A percentile compares a stretch with the other conserved stretches of the same genome.
phyloP scores from a whole-genome alignment of 768 basidiomycete species.

The Suillus luteus region DNA sequence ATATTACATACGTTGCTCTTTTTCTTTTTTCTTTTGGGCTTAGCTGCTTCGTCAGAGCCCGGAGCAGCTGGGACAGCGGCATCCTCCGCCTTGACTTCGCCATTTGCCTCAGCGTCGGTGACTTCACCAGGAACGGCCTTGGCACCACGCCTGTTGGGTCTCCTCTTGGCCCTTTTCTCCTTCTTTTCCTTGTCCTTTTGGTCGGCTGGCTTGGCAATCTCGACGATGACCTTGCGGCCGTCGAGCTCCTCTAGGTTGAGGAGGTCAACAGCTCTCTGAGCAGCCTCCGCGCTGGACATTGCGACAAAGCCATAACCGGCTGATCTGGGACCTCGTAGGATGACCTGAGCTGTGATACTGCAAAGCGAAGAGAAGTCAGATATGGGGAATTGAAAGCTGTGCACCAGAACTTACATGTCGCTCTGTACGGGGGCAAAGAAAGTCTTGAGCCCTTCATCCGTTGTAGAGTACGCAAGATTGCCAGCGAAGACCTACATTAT shows the following conservation, averaged over 20 bases:
- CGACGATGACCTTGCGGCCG: constrained; percentile 85
- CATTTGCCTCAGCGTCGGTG: constrained; percentile 87
- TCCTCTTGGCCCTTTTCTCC: constrained; percentile 78
- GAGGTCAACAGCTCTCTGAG: constrained; percentile 80
- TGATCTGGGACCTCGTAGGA: constrained; percentile 81
- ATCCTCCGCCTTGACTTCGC: constrained; percentile 65
- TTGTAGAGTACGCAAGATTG: constrained; percentile 92
- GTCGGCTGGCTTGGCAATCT: constrained; percentile 89
- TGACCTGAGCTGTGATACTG: constrained; percentile 84
- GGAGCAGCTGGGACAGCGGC: constrained; percentile 42
- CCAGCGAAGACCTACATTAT: constrained; percentile 72
- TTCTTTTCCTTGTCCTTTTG: constrained; percentile 80
- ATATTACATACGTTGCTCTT: constrained; percentile 50
- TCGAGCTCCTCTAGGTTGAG: constrained; percentile 91
- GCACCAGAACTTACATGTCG: constrained; percentile 74
- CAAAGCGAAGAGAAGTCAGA: constrained; percentile 20
- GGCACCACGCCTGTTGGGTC: constrained; percentile 81
- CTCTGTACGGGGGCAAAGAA: constrained; percentile 87
- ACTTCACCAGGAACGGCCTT: constrained; percentile 89
- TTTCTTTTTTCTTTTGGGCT: constrained; percentile 83
- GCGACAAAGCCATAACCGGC: constrained; percentile 95
- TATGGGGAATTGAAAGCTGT: not conserved
- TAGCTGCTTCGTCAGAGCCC: constrained; percentile 56
- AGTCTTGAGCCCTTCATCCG: constrained; percentile 92
- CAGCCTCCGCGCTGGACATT: constrained; percentile 77